These are phyloP conservation scores for Solanum dulcamara DNA, from an alignment of 257 asterid genomes.

Conservation along the genomic window DNA sequence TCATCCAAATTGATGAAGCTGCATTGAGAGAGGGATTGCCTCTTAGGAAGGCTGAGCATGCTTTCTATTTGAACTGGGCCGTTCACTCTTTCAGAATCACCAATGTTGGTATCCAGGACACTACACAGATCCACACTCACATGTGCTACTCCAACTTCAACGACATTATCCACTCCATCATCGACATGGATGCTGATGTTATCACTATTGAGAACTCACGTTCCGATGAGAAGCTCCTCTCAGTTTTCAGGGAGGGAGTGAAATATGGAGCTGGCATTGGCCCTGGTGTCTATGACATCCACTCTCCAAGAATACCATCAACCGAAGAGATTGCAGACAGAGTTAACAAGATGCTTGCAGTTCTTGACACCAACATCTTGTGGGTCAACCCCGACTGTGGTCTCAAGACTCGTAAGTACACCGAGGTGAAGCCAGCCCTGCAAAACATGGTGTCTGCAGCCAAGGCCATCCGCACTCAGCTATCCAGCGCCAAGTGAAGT, in stretches of 20 bases:
- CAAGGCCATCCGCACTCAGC: constrained; percentile 54
- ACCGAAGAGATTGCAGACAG: constrained; percentile 82
- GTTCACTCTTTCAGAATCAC: constrained; percentile 98
- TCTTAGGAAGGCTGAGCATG: constrained; percentile 85
- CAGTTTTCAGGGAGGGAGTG: constrained; percentile 96
- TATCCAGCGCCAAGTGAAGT: constrained; percentile 3
- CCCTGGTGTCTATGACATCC: constrained; percentile 91
- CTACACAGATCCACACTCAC: constrained; percentile 99
- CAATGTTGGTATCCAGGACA: constrained; percentile 66
- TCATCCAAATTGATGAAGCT: constrained; percentile 92
- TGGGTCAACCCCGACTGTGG: constrained; percentile 99
- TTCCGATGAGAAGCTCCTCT: constrained; percentile 93
- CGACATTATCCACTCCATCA: constrained; percentile 91
- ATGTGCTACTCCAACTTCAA: constrained; percentile 99
- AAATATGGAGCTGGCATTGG: constrained; percentile 97
- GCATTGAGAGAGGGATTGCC: constrained; percentile 97
- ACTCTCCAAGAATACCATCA: constrained; percentile 95
- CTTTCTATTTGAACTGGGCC: constrained; percentile 95
- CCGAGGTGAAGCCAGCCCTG: constrained; percentile 88
- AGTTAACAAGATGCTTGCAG: constrained; percentile 95
- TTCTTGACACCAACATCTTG: constrained; percentile 82
- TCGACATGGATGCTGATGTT: constrained; percentile 96
- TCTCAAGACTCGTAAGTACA: constrained; percentile 88
- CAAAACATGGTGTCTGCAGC: constrained; percentile 79
- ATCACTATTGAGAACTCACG: constrained; percentile 97